Evolutionary conservation across 2,329 filamentous ascomycete genomes (phyloP).

Genomic region (Diplocarpon mali): DNA sequence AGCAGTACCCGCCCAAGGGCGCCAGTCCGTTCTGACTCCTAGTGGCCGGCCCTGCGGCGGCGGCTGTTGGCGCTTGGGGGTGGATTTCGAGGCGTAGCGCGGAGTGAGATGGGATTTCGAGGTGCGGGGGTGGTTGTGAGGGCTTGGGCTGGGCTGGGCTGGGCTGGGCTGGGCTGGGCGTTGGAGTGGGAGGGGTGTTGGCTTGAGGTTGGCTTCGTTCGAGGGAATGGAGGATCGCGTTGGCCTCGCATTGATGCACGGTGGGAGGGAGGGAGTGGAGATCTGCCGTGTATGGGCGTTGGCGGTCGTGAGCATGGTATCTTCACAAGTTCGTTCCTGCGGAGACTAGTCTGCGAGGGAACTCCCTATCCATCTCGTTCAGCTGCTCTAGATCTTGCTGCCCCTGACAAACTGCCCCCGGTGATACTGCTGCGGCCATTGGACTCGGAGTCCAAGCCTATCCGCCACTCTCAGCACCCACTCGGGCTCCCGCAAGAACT

Average conservation of each 20-base stretch:
- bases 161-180: no score
- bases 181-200: no score
- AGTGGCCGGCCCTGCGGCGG: background rate
- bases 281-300: no score
- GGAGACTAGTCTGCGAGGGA: background rate
- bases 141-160: no score
- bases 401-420: constrained; percentile 18
- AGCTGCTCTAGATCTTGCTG: constrained; percentile 16
- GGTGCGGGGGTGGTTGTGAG: no score
- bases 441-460: constrained; percentile 57
- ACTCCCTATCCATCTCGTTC: background rate
- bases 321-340: background rate
- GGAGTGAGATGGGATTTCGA: no score
- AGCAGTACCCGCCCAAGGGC: constrained; percentile 42
- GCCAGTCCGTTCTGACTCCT: constrained; percentile 15
- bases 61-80: constrained; percentile 1
- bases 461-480: constrained; percentile 65
- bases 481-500: constrained; percentile 74
- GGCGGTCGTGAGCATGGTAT: background rate
- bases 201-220: no score
- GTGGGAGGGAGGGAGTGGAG: no score
- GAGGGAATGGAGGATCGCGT: no score
- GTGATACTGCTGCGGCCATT: constrained; percentile 42
- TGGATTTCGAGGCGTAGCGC: background rate
- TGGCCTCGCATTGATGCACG: no score